These are phyloP conservation scores for Postia placenta DNA, from an alignment of 768 basidiomycete genomes.

Conservation along the genomic window DNA sequence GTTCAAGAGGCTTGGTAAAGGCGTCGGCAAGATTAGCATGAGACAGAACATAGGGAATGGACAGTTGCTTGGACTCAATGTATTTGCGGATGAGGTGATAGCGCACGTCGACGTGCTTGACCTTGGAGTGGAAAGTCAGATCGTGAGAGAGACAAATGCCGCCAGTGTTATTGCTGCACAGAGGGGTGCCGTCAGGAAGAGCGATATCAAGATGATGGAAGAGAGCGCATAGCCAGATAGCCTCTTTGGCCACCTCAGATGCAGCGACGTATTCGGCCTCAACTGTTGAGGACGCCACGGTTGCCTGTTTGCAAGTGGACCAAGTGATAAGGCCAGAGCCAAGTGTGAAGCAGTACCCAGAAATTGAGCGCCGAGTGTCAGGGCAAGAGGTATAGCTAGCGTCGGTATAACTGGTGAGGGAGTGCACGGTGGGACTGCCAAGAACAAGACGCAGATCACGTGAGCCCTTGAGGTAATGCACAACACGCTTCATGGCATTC, in stretches of 20 bases:
- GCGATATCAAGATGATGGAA: constrained; percentile 17
- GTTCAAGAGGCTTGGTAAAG: constrained; percentile 31
- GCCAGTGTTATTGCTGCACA: constrained; percentile 31
- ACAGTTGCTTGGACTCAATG: constrained; percentile 22
- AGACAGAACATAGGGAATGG: constrained; percentile 26
- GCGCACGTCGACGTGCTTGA: constrained; percentile 38
- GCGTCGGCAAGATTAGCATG: constrained; percentile 32
- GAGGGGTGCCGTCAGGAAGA: constrained; percentile 9
- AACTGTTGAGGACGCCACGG: constrained; percentile 23
- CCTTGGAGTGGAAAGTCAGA: constrained; percentile 27
- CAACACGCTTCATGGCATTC: constrained; percentile 18
- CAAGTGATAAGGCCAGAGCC: constrained; percentile 21
- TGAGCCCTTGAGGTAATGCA: constrained; percentile 19
- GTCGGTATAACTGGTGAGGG: constrained; percentile 21
- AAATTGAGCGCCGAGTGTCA: constrained; percentile 16
- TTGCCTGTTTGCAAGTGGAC: constrained; percentile 23
- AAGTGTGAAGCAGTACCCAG: constrained; percentile 25
- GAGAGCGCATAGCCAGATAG: constrained; percentile 21
- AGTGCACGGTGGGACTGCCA: constrained; percentile 5
- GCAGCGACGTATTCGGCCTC: constrained; percentile 32
- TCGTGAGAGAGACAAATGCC: constrained; percentile 31
- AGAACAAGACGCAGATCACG: constrained; percentile 4
- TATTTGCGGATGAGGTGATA: constrained; percentile 34
- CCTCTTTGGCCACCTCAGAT: constrained; percentile 22
- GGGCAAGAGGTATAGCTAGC: constrained; percentile 20